Conservation (phyloP, 2,329 filamentous ascomycete species). For the Exophiala sp. region DNA sequence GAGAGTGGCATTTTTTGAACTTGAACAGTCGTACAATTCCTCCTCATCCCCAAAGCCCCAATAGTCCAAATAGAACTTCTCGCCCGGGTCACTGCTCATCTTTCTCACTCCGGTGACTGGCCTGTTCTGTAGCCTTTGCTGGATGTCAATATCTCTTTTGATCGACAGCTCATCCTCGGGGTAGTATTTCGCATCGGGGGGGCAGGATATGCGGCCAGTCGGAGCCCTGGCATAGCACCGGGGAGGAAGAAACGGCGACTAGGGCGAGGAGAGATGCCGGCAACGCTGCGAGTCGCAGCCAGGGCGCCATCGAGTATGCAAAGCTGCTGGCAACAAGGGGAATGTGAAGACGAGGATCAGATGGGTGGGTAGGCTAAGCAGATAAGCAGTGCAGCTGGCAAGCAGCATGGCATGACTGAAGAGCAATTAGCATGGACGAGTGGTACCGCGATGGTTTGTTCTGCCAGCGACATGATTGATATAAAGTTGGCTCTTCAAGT, state of each 20-base stretch:
- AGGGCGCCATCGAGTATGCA: slow-evolving; percentile 12
- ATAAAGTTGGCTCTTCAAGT: not conserved
- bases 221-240: slow-evolving; percentile 9
- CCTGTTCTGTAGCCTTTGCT: slow-evolving; percentile 29
- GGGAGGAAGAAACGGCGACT: slow-evolving; percentile 3
- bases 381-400: not conserved
- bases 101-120: slow-evolving; percentile 36
- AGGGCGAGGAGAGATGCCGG: slow-evolving; percentile 18
- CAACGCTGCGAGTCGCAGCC: slow-evolving; percentile 15
- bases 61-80: slow-evolving; percentile 46
- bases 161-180: slow-evolving; percentile 28
- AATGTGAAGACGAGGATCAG: not conserved
- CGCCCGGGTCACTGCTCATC: slow-evolving; percentile 43
- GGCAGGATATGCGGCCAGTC: slow-evolving; percentile 27
- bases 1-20: slow-evolving; percentile 7
- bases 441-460: not conserved
- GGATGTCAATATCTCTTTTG: slow-evolving; percentile 31
- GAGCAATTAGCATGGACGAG: not conserved
- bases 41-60: slow-evolving; percentile 35
- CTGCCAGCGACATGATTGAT: not conserved
- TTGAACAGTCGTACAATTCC: slow-evolving; percentile 4
- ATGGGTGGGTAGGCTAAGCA: not conserved
- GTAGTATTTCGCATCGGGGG: slow-evolving; percentile 27
- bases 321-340: not conserved
- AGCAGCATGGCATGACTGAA: not conserved